Conservation (phyloP, 805 yeast genomes). For the Isabelozyma gotoi region DNA sequence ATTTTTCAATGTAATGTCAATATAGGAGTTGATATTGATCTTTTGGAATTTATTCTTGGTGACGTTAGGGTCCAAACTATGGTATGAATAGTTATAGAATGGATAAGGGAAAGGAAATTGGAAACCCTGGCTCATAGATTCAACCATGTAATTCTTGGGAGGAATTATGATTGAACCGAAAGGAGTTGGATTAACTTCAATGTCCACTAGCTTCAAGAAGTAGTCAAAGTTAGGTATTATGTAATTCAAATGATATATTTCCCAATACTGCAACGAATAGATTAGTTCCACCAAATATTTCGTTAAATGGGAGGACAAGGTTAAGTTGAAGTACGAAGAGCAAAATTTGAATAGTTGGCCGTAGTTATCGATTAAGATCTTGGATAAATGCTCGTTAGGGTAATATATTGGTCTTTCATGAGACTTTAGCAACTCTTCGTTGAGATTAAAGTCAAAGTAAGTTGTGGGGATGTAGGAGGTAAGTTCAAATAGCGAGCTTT, state of each 20-base stretch:
- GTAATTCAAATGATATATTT: slow-evolving; percentile 38
- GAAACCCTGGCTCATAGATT: slow-evolving; percentile 38
- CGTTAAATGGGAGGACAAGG: slow-evolving; percentile 40
- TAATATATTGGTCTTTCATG: slow-evolving; percentile 13
- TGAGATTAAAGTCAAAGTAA: background rate
- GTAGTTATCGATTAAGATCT: slow-evolving; percentile 40
- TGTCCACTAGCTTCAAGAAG: slow-evolving; percentile 31
- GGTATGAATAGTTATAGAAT: slow-evolving; percentile 45
- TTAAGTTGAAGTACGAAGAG: slow-evolving; percentile 35
- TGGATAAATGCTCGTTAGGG: slow-evolving; percentile 37
- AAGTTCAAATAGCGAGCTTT: slow-evolving; percentile 21
- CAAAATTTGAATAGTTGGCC: slow-evolving; percentile 25
- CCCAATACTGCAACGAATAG: slow-evolving; percentile 44
- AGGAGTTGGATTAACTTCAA: slow-evolving; percentile 34
- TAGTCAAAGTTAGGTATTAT: slow-evolving; percentile 31
- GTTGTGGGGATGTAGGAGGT: slow-evolving; percentile 26
- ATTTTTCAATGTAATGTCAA: slow-evolving; percentile 33
- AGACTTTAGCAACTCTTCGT: background rate
- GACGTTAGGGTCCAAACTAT: slow-evolving; percentile 28
- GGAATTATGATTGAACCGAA: slow-evolving; percentile 41
- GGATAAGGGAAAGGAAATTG: slow-evolving; percentile 47
- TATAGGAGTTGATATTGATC: slow-evolving; percentile 32
- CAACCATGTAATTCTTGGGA: slow-evolving; percentile 35
- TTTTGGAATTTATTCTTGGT: slow-evolving; percentile 23
- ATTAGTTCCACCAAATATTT: slow-evolving; percentile 37